phyloP scores from a whole-genome alignment of 2,329 filamentous ascomycete species.

The Pseudocercospora macadamiae region DNA sequence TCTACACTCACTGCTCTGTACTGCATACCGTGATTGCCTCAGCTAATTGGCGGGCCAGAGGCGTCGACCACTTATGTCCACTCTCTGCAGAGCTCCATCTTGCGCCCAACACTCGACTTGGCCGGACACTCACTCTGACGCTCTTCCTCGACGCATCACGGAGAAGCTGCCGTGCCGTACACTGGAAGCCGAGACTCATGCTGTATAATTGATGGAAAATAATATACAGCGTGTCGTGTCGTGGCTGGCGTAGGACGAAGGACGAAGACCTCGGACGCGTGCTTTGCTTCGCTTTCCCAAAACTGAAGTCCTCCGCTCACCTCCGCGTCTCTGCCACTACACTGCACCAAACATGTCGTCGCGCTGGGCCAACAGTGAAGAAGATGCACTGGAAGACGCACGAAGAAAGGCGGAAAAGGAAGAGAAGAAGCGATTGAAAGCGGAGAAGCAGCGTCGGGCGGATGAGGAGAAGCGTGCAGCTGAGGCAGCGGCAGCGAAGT shows the following conservation, averaged over 20 bases:
- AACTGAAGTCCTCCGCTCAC: constrained; percentile 2
- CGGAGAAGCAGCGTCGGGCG: constrained; percentile 73
- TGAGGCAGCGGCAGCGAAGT: constrained; percentile 29
- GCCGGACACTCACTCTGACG: not conserved
- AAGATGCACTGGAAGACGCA: constrained; percentile 74
- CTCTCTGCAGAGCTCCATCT: constrained; percentile 46
- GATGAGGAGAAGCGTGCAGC: constrained; percentile 54
- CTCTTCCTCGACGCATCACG: constrained; percentile 17
- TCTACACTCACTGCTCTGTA: no score
- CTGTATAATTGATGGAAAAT: no score
- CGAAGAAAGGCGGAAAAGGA: constrained; percentile 81
- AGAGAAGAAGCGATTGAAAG: constrained; percentile 82
- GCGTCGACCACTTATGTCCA: constrained; percentile 77
- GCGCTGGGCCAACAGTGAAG: constrained; percentile 84
- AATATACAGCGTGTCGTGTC: no score
- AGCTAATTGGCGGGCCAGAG: constrained; percentile 81
- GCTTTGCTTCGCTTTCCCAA: no score
- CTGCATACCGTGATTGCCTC: constrained; percentile 79
- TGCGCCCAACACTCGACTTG: constrained; percentile 34
- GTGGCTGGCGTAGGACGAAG: no score
- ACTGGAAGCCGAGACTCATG: constrained; percentile 35
- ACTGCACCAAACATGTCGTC: constrained; percentile 52
- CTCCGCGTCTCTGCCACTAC: constrained; percentile 1
- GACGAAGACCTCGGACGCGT: no score
- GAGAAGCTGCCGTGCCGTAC: constrained; percentile 28